These are phyloP conservation scores for Triglochin maritima DNA, from an alignment of 106 monocot species.

Conservation along the genomic window DNA sequence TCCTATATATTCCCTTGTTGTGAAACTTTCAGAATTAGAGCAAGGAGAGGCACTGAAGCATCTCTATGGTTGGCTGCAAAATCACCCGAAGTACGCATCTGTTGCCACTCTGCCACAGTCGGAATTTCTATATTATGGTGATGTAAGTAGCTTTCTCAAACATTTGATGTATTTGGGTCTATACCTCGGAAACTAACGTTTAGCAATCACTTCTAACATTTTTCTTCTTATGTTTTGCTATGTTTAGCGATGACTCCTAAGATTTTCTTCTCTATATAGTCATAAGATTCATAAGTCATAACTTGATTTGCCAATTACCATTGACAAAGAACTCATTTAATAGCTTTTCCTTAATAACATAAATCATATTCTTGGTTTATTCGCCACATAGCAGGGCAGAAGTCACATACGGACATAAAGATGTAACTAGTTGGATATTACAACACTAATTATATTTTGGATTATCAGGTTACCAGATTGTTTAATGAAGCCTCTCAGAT, in stretches of 20 bases:
- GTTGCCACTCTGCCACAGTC: constrained; percentile 41
- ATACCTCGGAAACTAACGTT: too few relatives aligned
- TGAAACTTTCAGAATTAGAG: constrained; percentile 62
- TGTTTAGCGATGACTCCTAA: too few relatives aligned
- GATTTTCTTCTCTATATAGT: too few relatives aligned
- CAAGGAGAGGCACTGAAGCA: constrained; percentile 80
- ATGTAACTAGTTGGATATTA: not conserved
- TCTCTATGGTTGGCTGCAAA: constrained; percentile 86
- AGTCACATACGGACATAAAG: too few relatives aligned
- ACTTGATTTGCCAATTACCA: too few relatives aligned
- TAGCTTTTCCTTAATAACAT: too few relatives aligned
- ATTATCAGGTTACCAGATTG: constrained; percentile 67
- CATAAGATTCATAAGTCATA: too few relatives aligned
- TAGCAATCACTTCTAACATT: too few relatives aligned
- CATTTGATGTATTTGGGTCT: not conserved
- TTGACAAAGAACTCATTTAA: too few relatives aligned
- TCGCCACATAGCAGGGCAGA: too few relatives aligned
- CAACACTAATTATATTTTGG: not conserved
- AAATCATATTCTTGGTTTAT: too few relatives aligned
- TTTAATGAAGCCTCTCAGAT: constrained; percentile 87
- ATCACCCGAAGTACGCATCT: constrained; percentile 85
- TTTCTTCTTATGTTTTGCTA: too few relatives aligned
- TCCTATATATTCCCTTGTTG: not conserved
- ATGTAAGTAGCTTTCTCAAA: constrained; percentile 43
- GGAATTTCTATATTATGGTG: constrained; percentile 60